Conservation (phyloP, 495 filamentous ascomycete species). For the Parathielavia hyrcaniae region DNA sequence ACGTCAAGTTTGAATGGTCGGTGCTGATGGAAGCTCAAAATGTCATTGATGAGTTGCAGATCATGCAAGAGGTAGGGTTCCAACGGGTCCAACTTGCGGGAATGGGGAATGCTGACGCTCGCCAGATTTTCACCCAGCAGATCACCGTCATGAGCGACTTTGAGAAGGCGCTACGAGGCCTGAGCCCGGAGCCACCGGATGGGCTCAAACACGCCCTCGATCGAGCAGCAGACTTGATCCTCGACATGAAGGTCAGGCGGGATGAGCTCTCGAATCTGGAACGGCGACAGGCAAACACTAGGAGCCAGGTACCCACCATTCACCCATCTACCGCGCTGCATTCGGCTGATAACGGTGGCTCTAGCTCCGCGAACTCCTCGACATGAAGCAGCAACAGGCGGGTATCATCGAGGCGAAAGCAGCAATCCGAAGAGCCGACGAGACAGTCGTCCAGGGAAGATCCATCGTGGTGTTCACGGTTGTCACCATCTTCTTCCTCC, state of each 20-base stretch:
- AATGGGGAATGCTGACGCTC: too few species aligned
- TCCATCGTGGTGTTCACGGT: constrained; percentile 63
- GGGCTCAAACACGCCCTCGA: constrained; percentile 15
- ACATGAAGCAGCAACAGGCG: constrained; percentile 60
- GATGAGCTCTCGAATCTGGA: constrained; percentile 22
- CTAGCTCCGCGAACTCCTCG: constrained; percentile 46
- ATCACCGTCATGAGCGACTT: constrained; percentile 54
- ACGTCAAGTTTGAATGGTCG: constrained; percentile 62
- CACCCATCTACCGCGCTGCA: background rate
- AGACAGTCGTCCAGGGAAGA: constrained; percentile 51
- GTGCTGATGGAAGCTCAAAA: constrained; percentile 63
- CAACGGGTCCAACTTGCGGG: too few species aligned
- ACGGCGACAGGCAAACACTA: constrained; percentile 21
- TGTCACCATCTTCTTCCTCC: constrained; percentile 53
- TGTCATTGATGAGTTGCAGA: constrained; percentile 34
- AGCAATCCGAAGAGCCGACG: constrained; percentile 51
- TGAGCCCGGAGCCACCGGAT: constrained; percentile 9
- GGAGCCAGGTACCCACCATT: constrained; percentile 10
- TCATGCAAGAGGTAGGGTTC: constrained; percentile 51
- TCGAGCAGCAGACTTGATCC: constrained; percentile 17
- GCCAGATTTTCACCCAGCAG: constrained; percentile 55
- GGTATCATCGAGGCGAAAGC: constrained; percentile 57
- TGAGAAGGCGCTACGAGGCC: constrained; percentile 41
- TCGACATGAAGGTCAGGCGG: constrained; percentile 25
- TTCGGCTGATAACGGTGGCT: background rate